Conservation (phyloP, 805 yeast species). For the Candida rishiriensis region DNA sequence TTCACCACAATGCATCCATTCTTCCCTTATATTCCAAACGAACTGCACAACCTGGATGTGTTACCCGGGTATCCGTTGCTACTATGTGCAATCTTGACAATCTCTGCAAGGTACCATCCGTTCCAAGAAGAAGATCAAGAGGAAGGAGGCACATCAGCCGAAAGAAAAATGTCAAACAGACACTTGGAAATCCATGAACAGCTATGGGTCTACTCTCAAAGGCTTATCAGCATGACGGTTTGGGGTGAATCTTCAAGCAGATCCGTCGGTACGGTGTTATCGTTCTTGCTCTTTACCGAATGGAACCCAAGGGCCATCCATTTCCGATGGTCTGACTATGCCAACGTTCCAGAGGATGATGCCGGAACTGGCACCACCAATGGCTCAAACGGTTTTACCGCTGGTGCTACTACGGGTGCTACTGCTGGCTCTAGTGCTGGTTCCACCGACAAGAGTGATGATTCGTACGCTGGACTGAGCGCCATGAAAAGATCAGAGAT, state of each 20-base stretch:
- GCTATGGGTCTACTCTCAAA: constrained; percentile 80
- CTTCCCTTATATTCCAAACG: constrained; percentile 80
- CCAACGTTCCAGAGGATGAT: constrained; percentile 52
- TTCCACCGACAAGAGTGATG: constrained; percentile 33
- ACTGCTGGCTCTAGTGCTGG: too few relatives aligned
- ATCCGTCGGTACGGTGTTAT: constrained; percentile 80
- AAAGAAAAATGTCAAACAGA: constrained; percentile 9
- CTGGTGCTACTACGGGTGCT: too few relatives aligned
- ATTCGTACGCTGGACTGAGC: constrained; percentile 66
- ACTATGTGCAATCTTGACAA: constrained; percentile 74
- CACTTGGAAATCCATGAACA: constrained; percentile 69
- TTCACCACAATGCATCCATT: constrained; percentile 82
- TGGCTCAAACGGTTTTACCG: too few relatives aligned
- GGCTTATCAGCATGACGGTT: constrained; percentile 75
- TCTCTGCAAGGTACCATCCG: constrained; percentile 72
- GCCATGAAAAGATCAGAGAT: constrained; percentile 84
- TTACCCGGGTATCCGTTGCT: constrained; percentile 78
- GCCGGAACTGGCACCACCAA: constrained; percentile 1
- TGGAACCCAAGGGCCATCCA: constrained; percentile 97
- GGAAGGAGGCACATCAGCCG: constrained; percentile 21
- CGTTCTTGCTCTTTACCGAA: constrained; percentile 81
- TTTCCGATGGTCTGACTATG: constrained; percentile 83
- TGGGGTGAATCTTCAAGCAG: constrained; percentile 94
- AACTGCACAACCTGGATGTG: constrained; percentile 59
- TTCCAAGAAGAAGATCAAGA: constrained; percentile 37